A percentile compares a stretch with the other conserved stretches of the same genome.
These are phyloP conservation scores for Oryza punctata DNA, from an alignment of 176 grass and related monocot genomes.

Conservation along the genomic window DNA sequence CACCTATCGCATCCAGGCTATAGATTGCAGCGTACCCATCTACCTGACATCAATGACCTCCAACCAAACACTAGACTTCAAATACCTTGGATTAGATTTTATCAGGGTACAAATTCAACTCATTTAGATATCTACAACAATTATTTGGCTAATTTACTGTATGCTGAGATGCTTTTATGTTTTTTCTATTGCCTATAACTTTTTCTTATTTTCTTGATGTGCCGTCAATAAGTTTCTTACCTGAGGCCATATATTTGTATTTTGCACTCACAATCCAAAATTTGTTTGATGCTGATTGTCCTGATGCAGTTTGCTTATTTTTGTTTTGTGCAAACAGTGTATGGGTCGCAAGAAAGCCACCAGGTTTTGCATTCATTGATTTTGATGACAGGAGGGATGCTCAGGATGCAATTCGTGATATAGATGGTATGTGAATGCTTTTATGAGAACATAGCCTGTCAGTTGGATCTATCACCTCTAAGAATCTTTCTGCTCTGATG, in stretches of 20 bases:
- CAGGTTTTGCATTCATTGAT: slow-evolving; percentile 93
- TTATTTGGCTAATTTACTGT: neutral
- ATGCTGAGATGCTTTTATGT: neutral
- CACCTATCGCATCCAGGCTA: neutral
- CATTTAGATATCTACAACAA: neutral
- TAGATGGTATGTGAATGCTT: slow-evolving; percentile 64
- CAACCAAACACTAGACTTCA: neutral
- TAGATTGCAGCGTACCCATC: neutral
- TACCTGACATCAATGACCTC: neutral
- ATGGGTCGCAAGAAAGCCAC: slow-evolving; percentile 91
- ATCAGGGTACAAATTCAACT: neutral
- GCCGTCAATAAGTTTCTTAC: neutral
- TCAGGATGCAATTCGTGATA: slow-evolving; percentile 80
- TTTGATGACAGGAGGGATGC: slow-evolving; percentile 95
- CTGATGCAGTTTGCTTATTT: neutral
- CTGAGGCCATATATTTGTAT: neutral
- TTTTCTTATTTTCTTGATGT: neutral
- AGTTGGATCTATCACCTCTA: neutral
- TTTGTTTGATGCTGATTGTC: neutral
- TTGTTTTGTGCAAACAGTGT: slow-evolving; percentile 58
- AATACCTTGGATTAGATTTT: neutral
- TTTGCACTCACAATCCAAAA: neutral
- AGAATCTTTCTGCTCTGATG: neutral
- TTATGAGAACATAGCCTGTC: neutral
- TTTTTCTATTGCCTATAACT: neutral